Evolutionary conservation across 306 rosid genomes (phyloP), one percentile per base, ranked within the genome.

Genomic region (Albizia julibrissin): DNA sequence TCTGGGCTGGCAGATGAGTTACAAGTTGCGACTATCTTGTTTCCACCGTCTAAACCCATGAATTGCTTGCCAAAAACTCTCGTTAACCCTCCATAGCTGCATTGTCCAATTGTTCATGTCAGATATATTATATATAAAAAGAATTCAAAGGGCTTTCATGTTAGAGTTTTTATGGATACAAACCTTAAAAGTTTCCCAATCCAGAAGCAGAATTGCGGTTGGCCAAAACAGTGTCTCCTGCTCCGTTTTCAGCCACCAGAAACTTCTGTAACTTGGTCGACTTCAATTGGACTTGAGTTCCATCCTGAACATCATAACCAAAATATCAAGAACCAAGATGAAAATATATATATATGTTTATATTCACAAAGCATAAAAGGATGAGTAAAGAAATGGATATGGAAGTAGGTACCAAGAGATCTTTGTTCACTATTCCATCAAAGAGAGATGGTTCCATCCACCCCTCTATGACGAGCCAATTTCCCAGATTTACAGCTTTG

Each of bases 101-200:
- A 78, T 59, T 7, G 15, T n/a, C 31, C 3, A 29, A 33, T 29
- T 11, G 62, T 27, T 27, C 37, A 62, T 26, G 29, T 62, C 21
- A 62, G 39, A 29, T 29, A 29, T 29, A 62, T 12, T 26, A 27
- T n/a, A 61, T 14, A 26, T 27, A 27, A 18, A 62, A 11, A 3
- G 5, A 27, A 62, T 62, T 29, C 31, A 39, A 39, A 39, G 8
- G 43, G 8, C 43, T 39, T 39, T 39, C 43, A 39, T 8, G 43
- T 39, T 39, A 39, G 43, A 39, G 8, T 39, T 39, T 39, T 7
- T 56, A 21, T 0, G 13, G 8, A 56, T 21, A 56, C 10, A 56
- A 72, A 81, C 92, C 81, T 62, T 83, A 80, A 87, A 88, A 47
- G 94, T 90, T 88, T 88, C 90, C 91, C 91, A 88, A 59, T n/a